These are phyloP conservation scores for Osmanthus fragrans DNA, from an alignment of 257 asterid genomes.

Conservation along the genomic window DNA sequence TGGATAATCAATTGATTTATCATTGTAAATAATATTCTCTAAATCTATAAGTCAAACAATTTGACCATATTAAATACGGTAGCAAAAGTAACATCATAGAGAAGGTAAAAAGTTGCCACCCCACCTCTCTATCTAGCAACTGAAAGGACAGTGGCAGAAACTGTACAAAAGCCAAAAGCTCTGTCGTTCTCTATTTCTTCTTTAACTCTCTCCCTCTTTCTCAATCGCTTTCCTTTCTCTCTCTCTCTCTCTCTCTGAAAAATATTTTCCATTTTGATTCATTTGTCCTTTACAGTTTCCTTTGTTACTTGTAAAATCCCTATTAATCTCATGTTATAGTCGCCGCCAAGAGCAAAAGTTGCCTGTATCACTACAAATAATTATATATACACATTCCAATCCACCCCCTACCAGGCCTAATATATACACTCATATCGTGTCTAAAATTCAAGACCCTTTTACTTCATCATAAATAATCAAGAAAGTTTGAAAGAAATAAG, in stretches of 20 bases:
- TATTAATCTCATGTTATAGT: slow-evolving; percentile 36
- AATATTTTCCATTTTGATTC: slow-evolving; percentile 15
- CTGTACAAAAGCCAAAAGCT: slow-evolving; percentile 30
- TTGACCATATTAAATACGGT: not conserved
- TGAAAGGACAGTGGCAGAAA: slow-evolving; percentile 20
- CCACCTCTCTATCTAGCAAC: not conserved
- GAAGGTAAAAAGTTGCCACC: not conserved
- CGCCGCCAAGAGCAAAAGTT: slow-evolving; percentile 50
- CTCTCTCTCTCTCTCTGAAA: slow-evolving; percentile 12
- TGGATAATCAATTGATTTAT: too few species aligned
- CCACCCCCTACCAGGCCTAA: slow-evolving; percentile 8
- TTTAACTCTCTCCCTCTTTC: not conserved
- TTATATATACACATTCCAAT: not conserved
- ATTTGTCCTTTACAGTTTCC: slow-evolving; percentile 31
- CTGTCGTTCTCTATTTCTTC: slow-evolving; percentile 26
- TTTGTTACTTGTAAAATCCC: slow-evolving; percentile 31
- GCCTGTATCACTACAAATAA: not conserved
- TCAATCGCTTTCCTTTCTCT: slow-evolving; percentile 27
- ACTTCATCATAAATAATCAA: slow-evolving; percentile 23
- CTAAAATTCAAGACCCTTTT: not conserved
- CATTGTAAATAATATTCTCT: too few species aligned
- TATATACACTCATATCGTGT: not conserved
- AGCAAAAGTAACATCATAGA: not conserved
- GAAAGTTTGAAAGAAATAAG: slow-evolving; percentile 4
- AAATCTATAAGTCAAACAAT: too few species aligned